Conservation (phyloP, 192 early-diverging fungal species). For the Gamsiella multidivaricata region DNA sequence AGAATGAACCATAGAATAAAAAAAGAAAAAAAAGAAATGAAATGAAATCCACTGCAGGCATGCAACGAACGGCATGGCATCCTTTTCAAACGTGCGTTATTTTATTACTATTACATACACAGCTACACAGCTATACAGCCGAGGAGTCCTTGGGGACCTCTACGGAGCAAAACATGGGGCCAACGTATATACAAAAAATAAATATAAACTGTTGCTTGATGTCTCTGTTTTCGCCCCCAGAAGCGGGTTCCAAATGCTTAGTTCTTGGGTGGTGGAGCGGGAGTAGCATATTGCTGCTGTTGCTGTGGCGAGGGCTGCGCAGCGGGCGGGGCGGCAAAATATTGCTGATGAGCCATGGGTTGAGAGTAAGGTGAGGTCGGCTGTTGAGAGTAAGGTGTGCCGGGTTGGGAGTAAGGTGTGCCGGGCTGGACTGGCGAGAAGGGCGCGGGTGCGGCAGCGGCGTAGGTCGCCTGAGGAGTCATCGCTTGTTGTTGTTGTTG, state of each 20-base stretch:
- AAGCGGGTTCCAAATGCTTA: background rate
- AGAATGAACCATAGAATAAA: background rate
- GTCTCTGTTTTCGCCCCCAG: no score
- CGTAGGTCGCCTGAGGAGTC: background rate
- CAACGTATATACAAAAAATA: no score
- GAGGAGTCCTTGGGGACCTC: no score
- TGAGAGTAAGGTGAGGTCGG: background rate
- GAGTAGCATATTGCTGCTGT: slow-evolving; percentile 4
- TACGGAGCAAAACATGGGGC: no score
- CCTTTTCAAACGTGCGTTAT: no score
- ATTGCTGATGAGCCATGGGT: slow-evolving; percentile 7
- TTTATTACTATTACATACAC: no score
- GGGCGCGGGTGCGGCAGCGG: background rate
- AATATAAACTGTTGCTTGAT: no score
- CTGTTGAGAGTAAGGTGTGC: background rate
- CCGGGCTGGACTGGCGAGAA: no score
- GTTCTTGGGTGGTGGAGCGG: slow-evolving; percentile 13
- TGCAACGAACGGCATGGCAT: no score
- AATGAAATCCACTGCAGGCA: no score
- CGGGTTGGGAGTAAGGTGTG: background rate
- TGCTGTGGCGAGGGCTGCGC: background rate
- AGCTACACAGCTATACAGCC: no score
- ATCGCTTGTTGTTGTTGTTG: slow-evolving; percentile 1
- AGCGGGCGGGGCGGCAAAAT: background rate
- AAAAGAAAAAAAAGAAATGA: background rate